Percentiles rank a stretch among this genome's conserved stretches.
phyloP scores from a whole-genome alignment of 768 basidiomycete genomes.

The Heimioporus sp. region DNA sequence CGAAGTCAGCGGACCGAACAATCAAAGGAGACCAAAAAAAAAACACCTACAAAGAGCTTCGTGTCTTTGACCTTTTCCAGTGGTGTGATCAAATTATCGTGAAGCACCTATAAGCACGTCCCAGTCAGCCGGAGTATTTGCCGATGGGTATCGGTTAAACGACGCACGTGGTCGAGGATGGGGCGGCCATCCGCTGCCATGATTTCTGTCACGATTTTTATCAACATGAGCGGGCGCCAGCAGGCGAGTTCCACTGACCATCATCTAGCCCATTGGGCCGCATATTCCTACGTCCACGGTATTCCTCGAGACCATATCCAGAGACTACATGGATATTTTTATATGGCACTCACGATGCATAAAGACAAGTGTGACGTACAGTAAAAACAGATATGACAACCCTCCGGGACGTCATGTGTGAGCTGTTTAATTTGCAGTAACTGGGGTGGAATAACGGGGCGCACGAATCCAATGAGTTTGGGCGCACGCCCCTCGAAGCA shows the following conservation, averaged over 20 bases:
- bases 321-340: constrained; percentile 3
- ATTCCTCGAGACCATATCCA: constrained; percentile 6
- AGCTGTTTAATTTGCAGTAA: constrained; percentile 40
- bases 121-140: not conserved
- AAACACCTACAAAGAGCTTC: not conserved
- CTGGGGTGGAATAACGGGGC: constrained; percentile 4
- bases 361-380: constrained; percentile 32
- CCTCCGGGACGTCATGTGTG: constrained; percentile 39
- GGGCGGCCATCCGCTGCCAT: not conserved
- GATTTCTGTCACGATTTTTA: not conserved
- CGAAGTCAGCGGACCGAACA: not conserved
- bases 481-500: too few relatives aligned
- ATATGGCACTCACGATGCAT: not conserved
- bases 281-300: constrained; percentile 19
- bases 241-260: constrained; percentile 27
- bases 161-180: constrained; percentile 10
- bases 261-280: constrained; percentile 51
- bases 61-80: constrained; percentile 2
- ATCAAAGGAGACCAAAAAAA: not conserved
- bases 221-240: not conserved
- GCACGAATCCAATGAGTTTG: not conserved
- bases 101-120: not conserved
- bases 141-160: not conserved
- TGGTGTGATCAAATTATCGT: constrained; percentile 1
- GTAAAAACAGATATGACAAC: constrained; percentile 51